These are phyloP conservation scores for Pseudotulostoma volvatum DNA, from an alignment of 495 filamentous ascomycete genomes.

Conservation along the genomic window DNA sequence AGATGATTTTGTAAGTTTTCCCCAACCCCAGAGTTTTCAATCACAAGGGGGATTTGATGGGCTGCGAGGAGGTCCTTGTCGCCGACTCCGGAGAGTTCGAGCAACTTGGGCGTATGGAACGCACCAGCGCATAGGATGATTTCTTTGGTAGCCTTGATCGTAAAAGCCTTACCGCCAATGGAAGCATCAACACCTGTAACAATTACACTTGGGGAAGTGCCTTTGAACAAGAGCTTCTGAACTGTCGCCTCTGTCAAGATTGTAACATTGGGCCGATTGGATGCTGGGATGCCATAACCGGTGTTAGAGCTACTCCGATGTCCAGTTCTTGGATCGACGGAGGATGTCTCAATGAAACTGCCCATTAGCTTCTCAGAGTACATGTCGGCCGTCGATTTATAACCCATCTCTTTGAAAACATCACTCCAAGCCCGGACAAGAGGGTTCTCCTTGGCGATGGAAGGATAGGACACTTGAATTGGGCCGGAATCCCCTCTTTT, in stretches of 20 bases:
- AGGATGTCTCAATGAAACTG: slow-evolving; percentile 9
- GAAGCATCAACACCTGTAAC: slow-evolving; percentile 21
- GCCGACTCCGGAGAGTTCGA: slow-evolving; percentile 49
- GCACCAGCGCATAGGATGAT: slow-evolving; percentile 45
- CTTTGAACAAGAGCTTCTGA: slow-evolving; percentile 22
- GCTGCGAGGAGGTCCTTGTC: slow-evolving; percentile 14
- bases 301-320: slow-evolving; percentile 25
- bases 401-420: slow-evolving; percentile 9
- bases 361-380: slow-evolving; percentile 11
- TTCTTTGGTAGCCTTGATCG: slow-evolving; percentile 33
- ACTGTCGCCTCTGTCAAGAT: slow-evolving; percentile 30
- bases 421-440: slow-evolving; percentile 15
- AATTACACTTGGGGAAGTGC: slow-evolving; percentile 8
- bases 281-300: slow-evolving; percentile 12
- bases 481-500: slow-evolving; percentile 10
- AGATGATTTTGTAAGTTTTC: slow-evolving; percentile 34
- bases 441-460: neutral
- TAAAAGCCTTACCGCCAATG: slow-evolving; percentile 12
- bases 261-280: slow-evolving; percentile 27
- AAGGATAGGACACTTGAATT: slow-evolving; percentile 13
- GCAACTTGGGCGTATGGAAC: slow-evolving; percentile 35
- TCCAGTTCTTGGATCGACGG: slow-evolving; percentile 9
- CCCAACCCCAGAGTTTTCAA: slow-evolving; percentile 28
- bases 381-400: slow-evolving; percentile 6
- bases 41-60: slow-evolving; percentile 21